These are phyloP conservation scores for Schoenoplectus tabernaemontani DNA, from an alignment of 202 grass and related monocot genomes.

Conservation along the genomic window DNA sequence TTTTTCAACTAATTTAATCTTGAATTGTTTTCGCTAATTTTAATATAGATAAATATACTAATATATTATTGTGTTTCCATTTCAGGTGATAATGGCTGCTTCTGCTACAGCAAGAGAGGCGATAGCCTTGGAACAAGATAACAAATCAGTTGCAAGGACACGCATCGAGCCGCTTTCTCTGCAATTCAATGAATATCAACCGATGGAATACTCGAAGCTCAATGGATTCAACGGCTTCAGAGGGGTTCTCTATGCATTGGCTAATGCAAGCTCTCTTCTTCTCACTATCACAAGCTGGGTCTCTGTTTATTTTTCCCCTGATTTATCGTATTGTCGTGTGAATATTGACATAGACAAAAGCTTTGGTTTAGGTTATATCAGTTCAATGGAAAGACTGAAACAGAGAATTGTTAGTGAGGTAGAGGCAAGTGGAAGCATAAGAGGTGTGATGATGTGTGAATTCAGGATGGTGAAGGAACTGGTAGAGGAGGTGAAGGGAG, in stretches of 20 bases:
- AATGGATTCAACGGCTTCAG: slow-evolving; percentile 95
- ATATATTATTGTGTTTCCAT: not conserved
- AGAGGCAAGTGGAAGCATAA: slow-evolving; percentile 4
- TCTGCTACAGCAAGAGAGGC: slow-evolving; percentile 65
- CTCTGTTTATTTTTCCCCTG: slow-evolving; percentile 40
- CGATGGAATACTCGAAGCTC: slow-evolving; percentile 46
- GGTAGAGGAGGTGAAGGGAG: slow-evolving; percentile 53
- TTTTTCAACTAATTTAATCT: no score
- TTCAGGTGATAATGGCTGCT: slow-evolving; percentile 57
- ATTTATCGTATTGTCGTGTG: not conserved
- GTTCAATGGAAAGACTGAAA: slow-evolving; percentile 67
- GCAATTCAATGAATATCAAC: slow-evolving; percentile 49
- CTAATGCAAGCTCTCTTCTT: slow-evolving; percentile 85
- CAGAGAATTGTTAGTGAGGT: slow-evolving; percentile 61
- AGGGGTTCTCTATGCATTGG: slow-evolving; percentile 71
- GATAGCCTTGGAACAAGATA: slow-evolving; percentile 70
- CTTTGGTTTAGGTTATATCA: slow-evolving; percentile 35
- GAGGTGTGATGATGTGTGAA: slow-evolving; percentile 73
- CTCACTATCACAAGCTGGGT: slow-evolving; percentile 54
- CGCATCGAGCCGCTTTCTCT: slow-evolving; percentile 69
- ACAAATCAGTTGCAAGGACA: slow-evolving; percentile 48
- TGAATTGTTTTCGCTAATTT: not conserved
- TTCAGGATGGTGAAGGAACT: slow-evolving; percentile 51
- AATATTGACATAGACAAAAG: not conserved
- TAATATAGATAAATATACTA: not conserved